Evolutionary conservation across 345 rosid species (phyloP), one percentile per base, ranked within the genome.

Genomic region (Noccaea caerulescens): DNA sequence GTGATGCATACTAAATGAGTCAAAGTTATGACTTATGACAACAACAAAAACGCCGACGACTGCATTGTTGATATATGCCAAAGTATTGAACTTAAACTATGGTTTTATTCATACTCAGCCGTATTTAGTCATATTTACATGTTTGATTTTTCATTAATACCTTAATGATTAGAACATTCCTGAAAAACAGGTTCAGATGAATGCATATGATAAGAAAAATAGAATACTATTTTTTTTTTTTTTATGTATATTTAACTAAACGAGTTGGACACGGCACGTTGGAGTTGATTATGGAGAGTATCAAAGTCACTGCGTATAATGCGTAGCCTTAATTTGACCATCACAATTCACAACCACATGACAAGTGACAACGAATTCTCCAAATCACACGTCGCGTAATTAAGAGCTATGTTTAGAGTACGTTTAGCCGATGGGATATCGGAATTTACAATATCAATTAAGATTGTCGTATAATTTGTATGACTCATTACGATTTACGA

Each of bases 251-350:
- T 18, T 42, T 34, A 63, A 36, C 14, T 23, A 20, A 23, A 30
- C 55, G 42, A 47, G 60, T 44, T 72, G 47, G 69, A 63, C 23
- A 72, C 76, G 76, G 70, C 63, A 72, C 70, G 69, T 54, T 34
- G 63, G 45, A 60, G 23, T 20, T 3, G 30, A 56, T 12, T 8
- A 47, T 57, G 36, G 63, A 56, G 32, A 14, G 41, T 7, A 11
- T 32, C 32, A 13, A 53, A 72, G 55, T 54, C 63, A 45, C 36
- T 25, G 58, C 25, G 36, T 33, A 27, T 2, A 27, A 27, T 27
- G 20, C 12, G 18, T 63, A 54, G 56, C 23, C 18, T 72, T 72
- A 44, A 62, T 34, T 53, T 53, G 63, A 63, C 76, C 43, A 72
- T 36, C 23, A 20, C 23, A 20, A 20, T 20, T 20, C 57, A 63